These are phyloP conservation scores for Scheffersomyces lignosus DNA, from an alignment of 805 yeast species.

Conservation along the genomic window DNA sequence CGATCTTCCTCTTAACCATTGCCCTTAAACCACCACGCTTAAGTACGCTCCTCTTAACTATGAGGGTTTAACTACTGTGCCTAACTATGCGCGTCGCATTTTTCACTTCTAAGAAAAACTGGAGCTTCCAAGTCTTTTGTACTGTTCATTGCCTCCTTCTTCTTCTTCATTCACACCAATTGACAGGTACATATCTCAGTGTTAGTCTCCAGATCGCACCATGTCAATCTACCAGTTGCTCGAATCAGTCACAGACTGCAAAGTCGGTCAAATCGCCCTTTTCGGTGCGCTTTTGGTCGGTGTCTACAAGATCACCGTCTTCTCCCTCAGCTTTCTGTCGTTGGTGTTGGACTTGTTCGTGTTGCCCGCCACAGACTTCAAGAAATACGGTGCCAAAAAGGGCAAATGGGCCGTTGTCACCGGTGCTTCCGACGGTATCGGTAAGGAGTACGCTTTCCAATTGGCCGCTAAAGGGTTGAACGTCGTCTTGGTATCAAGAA, in stretches of 20 bases:
- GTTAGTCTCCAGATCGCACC: too few species aligned
- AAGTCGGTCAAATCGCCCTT: constrained; percentile 16
- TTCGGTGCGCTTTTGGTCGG: constrained; percentile 57
- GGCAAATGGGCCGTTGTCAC: constrained; percentile 94
- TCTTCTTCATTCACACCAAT: neutral
- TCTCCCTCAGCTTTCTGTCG: constrained; percentile 50
- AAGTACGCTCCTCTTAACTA: too few species aligned
- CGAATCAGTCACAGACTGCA: constrained; percentile 11
- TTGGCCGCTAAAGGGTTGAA: constrained; percentile 85
- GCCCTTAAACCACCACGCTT: too few species aligned
- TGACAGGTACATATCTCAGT: too few species aligned
- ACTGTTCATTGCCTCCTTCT: too few species aligned
- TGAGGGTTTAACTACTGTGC: too few species aligned
- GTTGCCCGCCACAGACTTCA: constrained; percentile 58
- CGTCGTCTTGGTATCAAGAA: constrained; percentile 80
- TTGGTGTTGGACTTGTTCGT: constrained; percentile 62
- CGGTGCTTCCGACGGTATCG: constrained; percentile 97
- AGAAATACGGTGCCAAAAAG: constrained; percentile 70
- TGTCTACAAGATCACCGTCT: constrained; percentile 53
- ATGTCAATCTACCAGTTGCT: constrained; percentile 8
- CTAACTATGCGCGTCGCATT: too few species aligned
- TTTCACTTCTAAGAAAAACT: too few species aligned
- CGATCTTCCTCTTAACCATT: too few species aligned
- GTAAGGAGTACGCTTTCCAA: constrained; percentile 86
- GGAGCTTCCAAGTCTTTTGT: too few species aligned